phyloP scores from a whole-genome alignment of 352 stramenopile genomes.

The Phytophthora citrophthora region DNA sequence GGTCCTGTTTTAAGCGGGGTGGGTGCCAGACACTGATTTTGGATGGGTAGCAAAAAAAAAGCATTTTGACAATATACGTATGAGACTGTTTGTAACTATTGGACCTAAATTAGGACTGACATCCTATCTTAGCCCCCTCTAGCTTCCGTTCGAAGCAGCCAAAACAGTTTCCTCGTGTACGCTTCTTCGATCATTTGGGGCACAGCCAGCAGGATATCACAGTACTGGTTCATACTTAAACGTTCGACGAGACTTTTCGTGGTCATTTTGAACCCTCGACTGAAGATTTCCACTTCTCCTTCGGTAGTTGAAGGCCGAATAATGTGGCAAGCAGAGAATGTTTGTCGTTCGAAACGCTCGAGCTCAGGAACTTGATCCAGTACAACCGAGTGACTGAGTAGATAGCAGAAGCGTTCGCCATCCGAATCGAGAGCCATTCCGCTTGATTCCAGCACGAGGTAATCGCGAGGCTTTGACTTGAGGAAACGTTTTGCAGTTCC shows the following conservation, averaged over 20 bases:
- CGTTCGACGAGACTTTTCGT: conserved; percentile 29
- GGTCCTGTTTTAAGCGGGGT: too few relatives aligned
- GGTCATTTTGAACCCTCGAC: conserved; percentile 38
- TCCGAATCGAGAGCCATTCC: conserved; percentile 39
- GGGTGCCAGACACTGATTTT: too few relatives aligned
- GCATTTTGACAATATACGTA: too few relatives aligned
- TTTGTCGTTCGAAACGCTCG: conserved; percentile 31
- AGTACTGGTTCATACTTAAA: conserved; percentile 24
- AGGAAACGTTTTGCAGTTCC: conserved; percentile 31
- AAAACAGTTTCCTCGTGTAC: conserved; percentile 48
- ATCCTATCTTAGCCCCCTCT: not conserved
- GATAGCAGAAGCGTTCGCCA: conserved; percentile 39
- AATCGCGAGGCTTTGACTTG: conserved; percentile 43
- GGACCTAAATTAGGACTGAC: too few relatives aligned
- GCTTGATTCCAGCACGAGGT: conserved; percentile 39
- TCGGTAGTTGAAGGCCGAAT: conserved; percentile 23
- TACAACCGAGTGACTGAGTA: conserved; percentile 38
- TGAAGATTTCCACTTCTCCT: conserved; percentile 41
- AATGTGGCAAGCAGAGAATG: conserved; percentile 44
- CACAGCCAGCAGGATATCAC: conserved; percentile 24
- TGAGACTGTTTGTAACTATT: too few relatives aligned
- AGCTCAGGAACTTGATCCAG: conserved; percentile 29
- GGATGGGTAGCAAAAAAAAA: too few relatives aligned
- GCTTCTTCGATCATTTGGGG: conserved; percentile 42
- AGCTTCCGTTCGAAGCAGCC: conserved; percentile 32